A percentile compares a stretch with the other conserved stretches of the same genome.
Conservation (phyloP, 2,329 filamentous ascomycete genomes). For the Aspergillaceae sp. region DNA sequence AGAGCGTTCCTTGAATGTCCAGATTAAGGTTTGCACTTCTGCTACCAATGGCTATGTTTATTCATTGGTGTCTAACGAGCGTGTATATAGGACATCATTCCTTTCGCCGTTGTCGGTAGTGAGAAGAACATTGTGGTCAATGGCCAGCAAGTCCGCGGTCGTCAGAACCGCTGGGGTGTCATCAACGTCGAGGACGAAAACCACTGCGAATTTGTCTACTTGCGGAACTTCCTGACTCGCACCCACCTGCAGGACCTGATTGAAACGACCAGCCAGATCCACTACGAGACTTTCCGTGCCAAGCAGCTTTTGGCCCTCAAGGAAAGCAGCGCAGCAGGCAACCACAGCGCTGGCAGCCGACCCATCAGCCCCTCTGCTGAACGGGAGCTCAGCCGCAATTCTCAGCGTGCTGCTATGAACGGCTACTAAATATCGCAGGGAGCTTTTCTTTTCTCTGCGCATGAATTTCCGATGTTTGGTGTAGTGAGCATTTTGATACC, state of each 20-base stretch:
- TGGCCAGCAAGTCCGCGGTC: slow-evolving; percentile 92
- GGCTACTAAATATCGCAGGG: slow-evolving; percentile 61
- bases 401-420: slow-evolving; percentile 97
- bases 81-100: slow-evolving; percentile 65
- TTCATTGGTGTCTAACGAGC: slow-evolving; percentile 11
- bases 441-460: background rate
- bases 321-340: slow-evolving; percentile 84
- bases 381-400: slow-evolving; percentile 91
- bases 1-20: slow-evolving; percentile 83
- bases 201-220: slow-evolving; percentile 98
- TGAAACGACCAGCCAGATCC: slow-evolving; percentile 98
- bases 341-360: slow-evolving; percentile 61
- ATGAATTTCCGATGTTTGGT: slow-evolving; percentile 10
- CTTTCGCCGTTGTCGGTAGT: slow-evolving; percentile 94
- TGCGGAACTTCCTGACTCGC: slow-evolving; percentile 95
- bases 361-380: slow-evolving; percentile 95
- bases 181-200: slow-evolving; percentile 99
- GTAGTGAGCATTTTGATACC: slow-evolving; percentile 12
- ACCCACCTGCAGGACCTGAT: slow-evolving; percentile 98
- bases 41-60: slow-evolving; percentile 25
- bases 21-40: slow-evolving; percentile 70
- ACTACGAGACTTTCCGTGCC: slow-evolving; percentile 99
- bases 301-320: slow-evolving; percentile 97
- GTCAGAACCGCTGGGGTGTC: slow-evolving; percentile 98
- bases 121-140: slow-evolving; percentile 97